Conservation (phyloP, 768 basidiomycete species). For the Mycena chlorophos region DNA sequence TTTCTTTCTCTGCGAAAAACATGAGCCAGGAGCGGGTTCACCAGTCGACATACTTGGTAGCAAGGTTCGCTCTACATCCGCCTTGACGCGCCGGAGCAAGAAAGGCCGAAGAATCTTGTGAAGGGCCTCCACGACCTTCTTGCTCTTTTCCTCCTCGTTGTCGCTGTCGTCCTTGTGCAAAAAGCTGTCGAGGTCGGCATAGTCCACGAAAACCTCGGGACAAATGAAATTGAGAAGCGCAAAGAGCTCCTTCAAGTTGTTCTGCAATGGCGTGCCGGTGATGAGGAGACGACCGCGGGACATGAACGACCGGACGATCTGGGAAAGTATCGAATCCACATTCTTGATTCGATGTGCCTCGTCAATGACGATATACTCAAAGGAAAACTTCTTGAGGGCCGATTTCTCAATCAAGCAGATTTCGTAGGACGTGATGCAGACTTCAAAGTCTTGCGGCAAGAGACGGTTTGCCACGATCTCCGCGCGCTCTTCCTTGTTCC, state of each 20-base stretch:
- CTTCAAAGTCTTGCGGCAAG: constrained; percentile 86
- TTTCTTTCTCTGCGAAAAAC: constrained; percentile 85
- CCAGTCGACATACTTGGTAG: constrained; percentile 64
- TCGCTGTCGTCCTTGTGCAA: constrained; percentile 85
- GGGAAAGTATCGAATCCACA: constrained; percentile 91
- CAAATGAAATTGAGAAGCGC: constrained; percentile 93
- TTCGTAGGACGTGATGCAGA: constrained; percentile 95
- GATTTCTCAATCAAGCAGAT: constrained; percentile 94
- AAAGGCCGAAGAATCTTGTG: constrained; percentile 97
- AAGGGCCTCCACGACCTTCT: constrained; percentile 92
- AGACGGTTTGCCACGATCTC: constrained; percentile 77
- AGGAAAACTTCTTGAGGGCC: constrained; percentile 91
- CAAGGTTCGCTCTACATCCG: constrained; percentile 94
- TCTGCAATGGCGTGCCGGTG: constrained; percentile 95
- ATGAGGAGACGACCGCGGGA: constrained; percentile 90
- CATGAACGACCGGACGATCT: constrained; percentile 90
- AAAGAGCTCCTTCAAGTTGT: constrained; percentile 95
- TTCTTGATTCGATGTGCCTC: constrained; percentile 99
- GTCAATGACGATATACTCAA: constrained; percentile 98
- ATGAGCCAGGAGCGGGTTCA: neutral
- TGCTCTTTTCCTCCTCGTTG: constrained; percentile 79
- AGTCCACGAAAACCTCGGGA: constrained; percentile 92
- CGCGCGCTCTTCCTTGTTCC: constrained; percentile 86
- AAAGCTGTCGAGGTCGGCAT: constrained; percentile 90
- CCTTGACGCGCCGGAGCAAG: constrained; percentile 89